A percentile compares a stretch with the other conserved stretches of the same genome.
Conservation (phyloP, 768 basidiomycete species). For the Rhodotorula diobovata region DNA sequence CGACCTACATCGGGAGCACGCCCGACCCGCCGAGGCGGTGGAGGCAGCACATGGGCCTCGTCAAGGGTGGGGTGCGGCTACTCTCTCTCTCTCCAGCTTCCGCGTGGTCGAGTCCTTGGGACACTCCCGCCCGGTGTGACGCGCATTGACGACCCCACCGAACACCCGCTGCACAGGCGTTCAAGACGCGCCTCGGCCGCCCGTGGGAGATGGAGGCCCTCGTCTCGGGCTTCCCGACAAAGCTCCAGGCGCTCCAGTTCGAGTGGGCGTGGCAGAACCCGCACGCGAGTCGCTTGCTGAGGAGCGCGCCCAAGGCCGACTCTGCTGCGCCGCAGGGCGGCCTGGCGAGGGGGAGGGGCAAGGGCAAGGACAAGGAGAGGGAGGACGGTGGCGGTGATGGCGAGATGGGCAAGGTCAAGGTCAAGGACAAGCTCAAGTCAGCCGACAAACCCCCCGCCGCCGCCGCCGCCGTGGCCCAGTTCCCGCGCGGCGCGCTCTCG, state of each 20-base stretch:
- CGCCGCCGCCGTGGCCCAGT: conserved; percentile 11
- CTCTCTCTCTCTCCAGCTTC: not conserved
- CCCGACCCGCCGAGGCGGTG: conserved; percentile 49
- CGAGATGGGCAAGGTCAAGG: no score
- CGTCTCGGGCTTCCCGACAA: conserved; percentile 52
- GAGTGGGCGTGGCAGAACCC: conserved; percentile 54
- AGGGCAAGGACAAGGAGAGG: no score
- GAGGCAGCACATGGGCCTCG: conserved; percentile 50
- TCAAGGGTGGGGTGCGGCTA: conserved; percentile 40
- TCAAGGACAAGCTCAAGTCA: not conserved
- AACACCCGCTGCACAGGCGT: not conserved
- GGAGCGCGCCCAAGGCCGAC: not conserved
- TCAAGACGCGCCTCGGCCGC: conserved; percentile 38
- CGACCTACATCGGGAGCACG: conserved; percentile 49
- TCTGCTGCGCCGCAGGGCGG: no score
- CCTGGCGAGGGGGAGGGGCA: no score
- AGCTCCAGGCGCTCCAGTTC: conserved; percentile 51
- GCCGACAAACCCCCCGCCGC: not conserved
- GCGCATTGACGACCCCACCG: no score
- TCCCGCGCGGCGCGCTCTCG: conserved; percentile 21
- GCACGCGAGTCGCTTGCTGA: conserved; percentile 47
- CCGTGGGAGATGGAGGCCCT: conserved; percentile 51
- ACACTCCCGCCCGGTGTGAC: no score
- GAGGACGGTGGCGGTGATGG: no score
- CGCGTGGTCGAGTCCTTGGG: no score